phyloP scores from a whole-genome alignment of 2,329 filamentous ascomycete species.

The Aspergillus hortae region DNA sequence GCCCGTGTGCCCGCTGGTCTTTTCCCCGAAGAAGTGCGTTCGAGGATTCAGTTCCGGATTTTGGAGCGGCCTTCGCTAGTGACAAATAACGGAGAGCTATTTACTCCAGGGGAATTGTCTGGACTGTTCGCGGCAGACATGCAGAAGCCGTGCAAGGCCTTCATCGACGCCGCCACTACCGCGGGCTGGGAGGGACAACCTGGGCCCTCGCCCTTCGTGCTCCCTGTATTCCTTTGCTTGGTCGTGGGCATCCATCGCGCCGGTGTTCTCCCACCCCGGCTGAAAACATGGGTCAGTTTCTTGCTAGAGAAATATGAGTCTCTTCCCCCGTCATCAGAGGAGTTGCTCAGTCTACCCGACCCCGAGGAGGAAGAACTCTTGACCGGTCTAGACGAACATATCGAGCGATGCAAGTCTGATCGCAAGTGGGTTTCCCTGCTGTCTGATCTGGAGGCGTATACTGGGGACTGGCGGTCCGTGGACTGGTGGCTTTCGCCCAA shows the following conservation, averaged over 20 bases:
- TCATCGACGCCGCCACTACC: constrained; percentile 21
- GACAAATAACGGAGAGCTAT: constrained; percentile 34
- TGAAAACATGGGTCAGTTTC: constrained; percentile 35
- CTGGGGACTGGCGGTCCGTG: constrained; percentile 19
- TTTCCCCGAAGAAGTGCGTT: constrained; percentile 26
- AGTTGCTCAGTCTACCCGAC: constrained; percentile 28
- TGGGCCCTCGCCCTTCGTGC: constrained; percentile 22
- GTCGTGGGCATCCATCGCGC: constrained; percentile 23
- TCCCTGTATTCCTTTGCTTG: constrained; percentile 33
- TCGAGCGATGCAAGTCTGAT: constrained; percentile 14
- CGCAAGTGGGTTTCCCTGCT: constrained; percentile 10
- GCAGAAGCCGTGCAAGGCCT: constrained; percentile 20
- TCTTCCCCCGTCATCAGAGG: constrained; percentile 22
- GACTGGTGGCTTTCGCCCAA: constrained; percentile 36
- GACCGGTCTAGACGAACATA: constrained; percentile 20
- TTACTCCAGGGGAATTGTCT: constrained; percentile 29
- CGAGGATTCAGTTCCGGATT: constrained; percentile 29
- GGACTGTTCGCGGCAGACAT: constrained; percentile 26
- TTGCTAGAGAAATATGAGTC: constrained; percentile 30
- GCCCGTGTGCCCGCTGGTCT: constrained; percentile 26
- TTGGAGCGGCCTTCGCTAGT: constrained; percentile 32
- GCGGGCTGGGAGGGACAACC: constrained; percentile 17
- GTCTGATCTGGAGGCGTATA: constrained; percentile 11
- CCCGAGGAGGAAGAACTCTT: constrained; percentile 24
- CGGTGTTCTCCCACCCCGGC: constrained; percentile 26